Conservation (phyloP, 2,329 filamentous ascomycete species). For the Sporothrix dimorphospora region DNA sequence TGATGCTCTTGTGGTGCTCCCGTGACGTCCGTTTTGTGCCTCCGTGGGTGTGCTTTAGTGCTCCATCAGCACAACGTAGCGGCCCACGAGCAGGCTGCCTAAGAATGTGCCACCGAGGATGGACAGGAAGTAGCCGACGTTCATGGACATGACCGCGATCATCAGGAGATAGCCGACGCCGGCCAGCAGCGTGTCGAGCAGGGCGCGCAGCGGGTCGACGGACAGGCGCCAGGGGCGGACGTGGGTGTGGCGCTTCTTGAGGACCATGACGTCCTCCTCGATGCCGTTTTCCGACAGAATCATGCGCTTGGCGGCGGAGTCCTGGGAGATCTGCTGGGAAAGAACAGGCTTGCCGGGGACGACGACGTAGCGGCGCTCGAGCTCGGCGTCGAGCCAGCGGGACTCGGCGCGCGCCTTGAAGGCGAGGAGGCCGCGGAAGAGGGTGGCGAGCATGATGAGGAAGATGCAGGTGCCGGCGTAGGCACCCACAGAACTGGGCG, state of each 20-base stretch:
- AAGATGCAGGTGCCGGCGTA: constrained; percentile 95
- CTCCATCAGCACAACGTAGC: constrained; percentile 60
- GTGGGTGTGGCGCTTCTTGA: constrained; percentile 59
- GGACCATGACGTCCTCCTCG: constrained; percentile 78
- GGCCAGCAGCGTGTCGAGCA: constrained; percentile 70
- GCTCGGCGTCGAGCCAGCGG: constrained; percentile 70
- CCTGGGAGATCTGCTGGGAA: constrained; percentile 60
- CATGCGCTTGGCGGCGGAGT: constrained; percentile 65
- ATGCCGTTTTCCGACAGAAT: constrained; percentile 71
- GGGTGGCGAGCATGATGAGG: constrained; percentile 72
- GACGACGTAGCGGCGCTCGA: constrained; percentile 75
- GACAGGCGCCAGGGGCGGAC: constrained; percentile 77
- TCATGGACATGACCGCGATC: constrained; percentile 87
- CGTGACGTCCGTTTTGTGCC: neutral
- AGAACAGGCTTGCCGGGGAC: constrained; percentile 67
- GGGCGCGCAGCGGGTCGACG: constrained; percentile 74
- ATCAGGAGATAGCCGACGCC: constrained; percentile 85
- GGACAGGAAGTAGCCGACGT: constrained; percentile 77
- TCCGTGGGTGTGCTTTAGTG: constrained; percentile 48
- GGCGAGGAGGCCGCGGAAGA: constrained; percentile 73
- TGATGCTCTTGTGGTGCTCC: neutral
- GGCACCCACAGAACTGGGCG: constrained; percentile 66
- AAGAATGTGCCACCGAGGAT: constrained; percentile 76
- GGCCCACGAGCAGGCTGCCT: constrained; percentile 80
- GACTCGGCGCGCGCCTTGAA: constrained; percentile 65